These are phyloP conservation scores for Populus alba DNA, from an alignment of 345 rosid species.

Conservation along the genomic window DNA sequence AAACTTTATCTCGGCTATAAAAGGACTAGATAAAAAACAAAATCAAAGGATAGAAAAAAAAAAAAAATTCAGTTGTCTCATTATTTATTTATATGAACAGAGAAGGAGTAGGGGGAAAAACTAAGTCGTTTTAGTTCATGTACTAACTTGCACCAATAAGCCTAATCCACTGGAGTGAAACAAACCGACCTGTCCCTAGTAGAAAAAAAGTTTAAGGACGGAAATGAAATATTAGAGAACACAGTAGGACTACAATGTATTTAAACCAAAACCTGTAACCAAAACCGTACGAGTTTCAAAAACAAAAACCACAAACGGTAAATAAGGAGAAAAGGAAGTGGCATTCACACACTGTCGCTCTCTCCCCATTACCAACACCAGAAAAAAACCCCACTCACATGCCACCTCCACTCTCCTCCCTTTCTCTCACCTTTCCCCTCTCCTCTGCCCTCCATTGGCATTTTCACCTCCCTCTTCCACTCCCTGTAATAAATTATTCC, in stretches of 20 bases:
- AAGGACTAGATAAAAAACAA: too few species aligned
- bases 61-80: too few species aligned
- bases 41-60: too few species aligned
- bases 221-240: background rate
- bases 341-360: background rate
- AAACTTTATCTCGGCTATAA: too few species aligned
- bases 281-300: background rate
- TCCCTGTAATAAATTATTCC: background rate
- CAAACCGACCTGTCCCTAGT: background rate
- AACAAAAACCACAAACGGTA: slow-evolving; percentile 15
- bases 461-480: slow-evolving; percentile 6
- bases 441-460: slow-evolving; percentile 9
- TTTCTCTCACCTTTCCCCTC: slow-evolving; percentile 21
- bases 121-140: too few species aligned
- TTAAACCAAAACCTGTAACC: background rate
- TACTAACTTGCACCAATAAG: too few species aligned
- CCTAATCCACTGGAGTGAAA: background rate
- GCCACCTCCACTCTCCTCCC: slow-evolving; percentile 11
- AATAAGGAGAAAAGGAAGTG: slow-evolving; percentile 14
- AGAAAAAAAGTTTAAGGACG: background rate
- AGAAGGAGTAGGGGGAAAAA: too few species aligned
- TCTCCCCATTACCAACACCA: slow-evolving; percentile 6
- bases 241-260: background rate
- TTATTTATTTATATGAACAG: too few species aligned
- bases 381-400: slow-evolving; percentile 27